phyloP scores from a whole-genome alignment of 345 rosid genomes.

The Hibiscus syriacus region DNA sequence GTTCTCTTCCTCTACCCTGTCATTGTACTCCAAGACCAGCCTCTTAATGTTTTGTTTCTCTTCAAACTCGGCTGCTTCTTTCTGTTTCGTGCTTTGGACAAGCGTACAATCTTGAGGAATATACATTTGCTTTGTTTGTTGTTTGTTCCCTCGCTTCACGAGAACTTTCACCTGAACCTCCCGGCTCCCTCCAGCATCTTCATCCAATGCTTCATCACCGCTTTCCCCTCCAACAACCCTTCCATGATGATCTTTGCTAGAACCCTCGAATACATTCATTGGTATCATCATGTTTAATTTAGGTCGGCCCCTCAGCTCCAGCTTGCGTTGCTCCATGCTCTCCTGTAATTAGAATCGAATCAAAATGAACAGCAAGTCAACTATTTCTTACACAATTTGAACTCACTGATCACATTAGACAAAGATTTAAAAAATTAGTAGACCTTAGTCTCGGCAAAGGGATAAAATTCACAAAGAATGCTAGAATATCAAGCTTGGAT shows the following conservation, averaged over 20 bases:
- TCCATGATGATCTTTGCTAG: conserved; percentile 76
- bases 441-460: background rate
- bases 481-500: background rate
- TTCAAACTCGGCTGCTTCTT: conserved; percentile 92
- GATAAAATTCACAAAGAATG: background rate
- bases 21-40: conserved; percentile 88
- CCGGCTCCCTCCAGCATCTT: conserved; percentile 58
- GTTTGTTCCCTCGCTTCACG: conserved; percentile 94
- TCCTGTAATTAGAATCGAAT: conserved; percentile 50
- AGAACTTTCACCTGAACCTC: conserved; percentile 95
- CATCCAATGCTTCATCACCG: conserved; percentile 75
- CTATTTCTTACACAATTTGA: background rate
- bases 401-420: background rate
- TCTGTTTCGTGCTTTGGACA: conserved; percentile 94
- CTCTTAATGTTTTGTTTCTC: conserved; percentile 98
- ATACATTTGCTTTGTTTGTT: conserved; percentile 87
- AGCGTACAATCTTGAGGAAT: conserved; percentile 84
- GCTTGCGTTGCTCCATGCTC: conserved; percentile 95
- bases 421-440: background rate
- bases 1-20: conserved; percentile 89
- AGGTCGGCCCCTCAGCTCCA: conserved; percentile 82
- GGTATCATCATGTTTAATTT: conserved; percentile 85
- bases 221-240: conserved; percentile 61
- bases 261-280: conserved; percentile 88
- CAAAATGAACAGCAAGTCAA: background rate